These are phyloP conservation scores for Aspergillus sclerotiicarbonarius DNA, from an alignment of 495 filamentous ascomycete species.

Conservation along the genomic window DNA sequence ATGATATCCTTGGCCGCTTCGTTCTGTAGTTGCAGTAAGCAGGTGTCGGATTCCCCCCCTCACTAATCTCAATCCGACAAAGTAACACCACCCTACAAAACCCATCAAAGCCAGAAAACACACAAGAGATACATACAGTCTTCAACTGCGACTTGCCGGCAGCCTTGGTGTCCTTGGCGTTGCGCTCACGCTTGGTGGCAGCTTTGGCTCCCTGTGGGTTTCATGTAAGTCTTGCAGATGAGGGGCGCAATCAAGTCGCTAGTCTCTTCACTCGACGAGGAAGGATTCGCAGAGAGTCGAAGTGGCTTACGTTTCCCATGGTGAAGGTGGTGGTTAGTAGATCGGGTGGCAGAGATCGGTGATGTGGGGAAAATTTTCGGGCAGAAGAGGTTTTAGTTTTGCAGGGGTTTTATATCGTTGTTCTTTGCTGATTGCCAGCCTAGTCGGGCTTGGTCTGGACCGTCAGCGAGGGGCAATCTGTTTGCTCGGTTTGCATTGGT, in stretches of 20 bases:
- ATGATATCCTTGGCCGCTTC: conserved; percentile 19
- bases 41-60: not conserved
- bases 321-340: not conserved
- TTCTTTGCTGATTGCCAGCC: too few species aligned
- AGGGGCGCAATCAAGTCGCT: not conserved
- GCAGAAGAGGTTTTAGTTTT: too few species aligned
- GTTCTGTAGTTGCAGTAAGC: conserved; percentile 8
- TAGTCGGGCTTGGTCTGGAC: too few species aligned
- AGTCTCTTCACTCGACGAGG: not conserved
- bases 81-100: not conserved
- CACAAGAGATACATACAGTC: conserved; percentile 8
- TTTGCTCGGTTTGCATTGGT: too few species aligned
- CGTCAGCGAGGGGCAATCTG: too few species aligned
- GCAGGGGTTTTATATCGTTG: too few species aligned
- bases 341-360: not conserved
- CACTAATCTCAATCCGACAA: not conserved
- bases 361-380: conserved; percentile 2
- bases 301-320: conserved; percentile 13
- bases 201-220: conserved; percentile 24
- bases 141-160: conserved; percentile 19
- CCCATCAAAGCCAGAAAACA: not conserved
- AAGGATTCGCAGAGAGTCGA: conserved; percentile 1
- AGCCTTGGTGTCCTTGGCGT: conserved; percentile 18
- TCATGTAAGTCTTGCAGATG: not conserved
- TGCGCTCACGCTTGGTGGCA: conserved; percentile 16